Base-by-base conservation (phyloP, 495 filamentous ascomycete species). In the Alectoria sarmentosa region DNA sequence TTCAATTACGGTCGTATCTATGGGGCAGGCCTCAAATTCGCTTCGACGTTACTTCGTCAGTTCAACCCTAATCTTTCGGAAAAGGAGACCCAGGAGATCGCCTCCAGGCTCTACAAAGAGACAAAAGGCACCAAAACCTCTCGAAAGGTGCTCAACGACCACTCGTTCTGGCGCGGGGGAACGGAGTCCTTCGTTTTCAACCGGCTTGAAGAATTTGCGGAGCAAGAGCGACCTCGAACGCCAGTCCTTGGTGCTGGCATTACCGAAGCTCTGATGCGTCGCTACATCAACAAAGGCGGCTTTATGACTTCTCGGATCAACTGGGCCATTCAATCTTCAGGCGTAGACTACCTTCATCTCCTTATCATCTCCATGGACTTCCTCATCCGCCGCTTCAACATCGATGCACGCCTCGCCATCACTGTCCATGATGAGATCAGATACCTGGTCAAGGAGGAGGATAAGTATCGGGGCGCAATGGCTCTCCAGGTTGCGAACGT, bases 1-100 rank as follows among this genome's bases (percentile, higher is more conserved):
- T 99, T 99, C 78, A 99, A 98, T 74, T 99, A 98, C 70, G 94
- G 94, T 15, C 90, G 94, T 32, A 99, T 99, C 58, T 99, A 99
- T 70, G 94, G 94, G 42, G 94, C 94, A 42, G 94, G 94, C 13
- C 78, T 96, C 57, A 96, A 90, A 68, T 99, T 98, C 73, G 94
- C 94, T 5, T 86, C 88, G 21, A 92, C 89, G 14, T 79, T 99
- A 4, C 82, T 99, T 30, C 83, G 90, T 26, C 92, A 97, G 70
- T 99, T 98, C 76, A 97, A 97, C 69, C 91, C 94, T 15, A 78
- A 72, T 52, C 78, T 97, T 36, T 84, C 86, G 0, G 94, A 98
- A 60, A 75, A 79, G 48, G 79, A 96, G 71, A 92, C 93, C 0
- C 76, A 84, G 14, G 78, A 87, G 36, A 89, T 88, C 48, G 91